Base-by-base conservation (phyloP, 495 filamentous ascomycete species). In the Xylaria sp. region DNA sequence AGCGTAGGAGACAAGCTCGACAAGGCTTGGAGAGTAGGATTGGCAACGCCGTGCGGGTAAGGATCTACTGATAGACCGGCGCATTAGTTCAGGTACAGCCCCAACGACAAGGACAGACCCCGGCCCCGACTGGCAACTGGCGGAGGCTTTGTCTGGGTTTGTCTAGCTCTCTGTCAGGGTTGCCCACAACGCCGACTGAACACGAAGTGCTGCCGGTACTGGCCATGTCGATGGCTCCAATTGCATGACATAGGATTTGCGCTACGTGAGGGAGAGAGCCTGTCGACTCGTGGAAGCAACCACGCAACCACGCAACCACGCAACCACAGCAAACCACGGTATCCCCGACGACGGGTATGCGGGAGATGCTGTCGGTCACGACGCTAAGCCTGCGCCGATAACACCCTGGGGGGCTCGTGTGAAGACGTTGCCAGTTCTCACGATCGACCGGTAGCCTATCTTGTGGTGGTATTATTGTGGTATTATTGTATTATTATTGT, bases 191-290 rank as follows among this genome's bases (percentile, higher is more conserved):
- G 65, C 12, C 65, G 24, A 58, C 66, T 68, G 37, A 68, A 68
- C 66, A 68, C 66, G 66, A 68, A 68, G 66, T 59, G 66, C 53
- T 37, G 37, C 24, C 37, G 52, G 66, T 53, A 55, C 31, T 55
- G 64, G 46, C 63, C 29, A 66, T 66, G 48, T 31, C 24, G 52
- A 58, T 8, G 66, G 66, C 55, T 35, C 66, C 52, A 44, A 67
- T 68, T 68, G 66, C 66, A 68, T 68, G 66, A 61, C 66, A 61
- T 46, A 46, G 66, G 66, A 61, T 68, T 68, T 33, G 66, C 66
- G 37, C 66, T 68, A 58, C 66, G 15, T 46, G 52, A 37, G 33
- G 43, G 40, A 41, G 62, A 19, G 26, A 65, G 52, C 52, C 26
- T 35, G 44, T 52, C 29, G 29, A 40, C 48, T 67, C 35, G n/a